Conservation (phyloP, 257 asterid species). For the Henckelia pumila region DNA sequence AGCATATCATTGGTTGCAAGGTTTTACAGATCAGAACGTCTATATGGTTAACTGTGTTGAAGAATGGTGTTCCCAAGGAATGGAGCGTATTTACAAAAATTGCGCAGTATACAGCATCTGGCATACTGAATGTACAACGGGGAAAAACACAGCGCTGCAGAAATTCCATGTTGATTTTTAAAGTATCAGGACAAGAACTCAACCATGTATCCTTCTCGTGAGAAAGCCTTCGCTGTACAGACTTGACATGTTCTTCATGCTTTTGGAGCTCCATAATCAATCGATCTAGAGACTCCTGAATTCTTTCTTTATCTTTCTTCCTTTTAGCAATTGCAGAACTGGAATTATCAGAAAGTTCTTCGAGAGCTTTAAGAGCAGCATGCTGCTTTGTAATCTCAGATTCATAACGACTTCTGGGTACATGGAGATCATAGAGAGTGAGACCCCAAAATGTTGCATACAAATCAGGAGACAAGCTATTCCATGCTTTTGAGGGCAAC, state of each 20-base stretch:
- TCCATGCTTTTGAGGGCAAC: constrained; percentile 98
- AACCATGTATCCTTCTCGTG: constrained; percentile 96
- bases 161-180: constrained; percentile 97
- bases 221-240: constrained; percentile 84
- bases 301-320: constrained; percentile 97
- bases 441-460: constrained; percentile 99
- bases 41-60: constrained; percentile 96
- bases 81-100: constrained; percentile 92
- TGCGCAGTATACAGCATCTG: constrained; percentile 98
- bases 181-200: constrained; percentile 97
- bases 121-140: constrained; percentile 98
- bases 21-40: constrained; percentile 98
- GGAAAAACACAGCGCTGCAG: constrained; percentile 99
- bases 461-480: constrained; percentile 94
- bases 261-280: constrained; percentile 73
- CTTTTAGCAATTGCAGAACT: constrained; percentile 97
- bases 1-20: constrained; percentile 97
- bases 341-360: constrained; percentile 92
- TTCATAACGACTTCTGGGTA: constrained; percentile 85
- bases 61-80: constrained; percentile 97
- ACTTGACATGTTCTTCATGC: constrained; percentile 96
- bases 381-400: constrained; percentile 89
- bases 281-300: constrained; percentile 96
- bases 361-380: constrained; percentile 88
- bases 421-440: constrained; percentile 90